Conservation (phyloP, 805 yeast species). For the Saccharomycopsis synnaedendra region DNA sequence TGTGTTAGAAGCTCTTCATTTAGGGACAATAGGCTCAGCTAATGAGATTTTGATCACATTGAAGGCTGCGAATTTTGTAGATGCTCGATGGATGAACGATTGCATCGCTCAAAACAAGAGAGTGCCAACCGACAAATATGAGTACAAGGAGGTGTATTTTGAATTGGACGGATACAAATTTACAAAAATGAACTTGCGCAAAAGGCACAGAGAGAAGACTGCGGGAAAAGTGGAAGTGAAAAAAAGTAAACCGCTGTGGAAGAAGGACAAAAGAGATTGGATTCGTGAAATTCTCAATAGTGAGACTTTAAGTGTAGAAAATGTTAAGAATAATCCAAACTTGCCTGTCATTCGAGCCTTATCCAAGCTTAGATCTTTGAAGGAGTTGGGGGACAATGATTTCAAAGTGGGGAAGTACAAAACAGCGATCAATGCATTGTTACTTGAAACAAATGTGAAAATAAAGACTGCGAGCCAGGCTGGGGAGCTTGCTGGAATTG, state of each 20-base stretch:
- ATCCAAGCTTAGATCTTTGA: slow-evolving; percentile 13
- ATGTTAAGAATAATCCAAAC: slow-evolving; percentile 9
- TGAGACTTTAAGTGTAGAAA: not conserved
- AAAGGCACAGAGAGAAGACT: too few relatives aligned
- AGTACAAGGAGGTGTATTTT: too few relatives aligned
- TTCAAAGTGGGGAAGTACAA: slow-evolving; percentile 32
- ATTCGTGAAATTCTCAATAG: slow-evolving; percentile 4
- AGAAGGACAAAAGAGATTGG: not conserved
- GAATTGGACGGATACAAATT: too few relatives aligned
- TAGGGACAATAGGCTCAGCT: too few relatives aligned
- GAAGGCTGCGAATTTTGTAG: too few relatives aligned
- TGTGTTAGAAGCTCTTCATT: too few relatives aligned
- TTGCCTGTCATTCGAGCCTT: slow-evolving; percentile 8
- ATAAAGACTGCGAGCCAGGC: slow-evolving; percentile 30
- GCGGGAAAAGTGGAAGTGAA: too few relatives aligned
- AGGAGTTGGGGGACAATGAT: slow-evolving; percentile 25
- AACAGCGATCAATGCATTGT: slow-evolving; percentile 30
- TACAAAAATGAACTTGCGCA: too few relatives aligned
- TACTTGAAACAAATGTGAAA: slow-evolving; percentile 20
- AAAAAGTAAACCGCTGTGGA: not conserved
- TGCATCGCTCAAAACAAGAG: too few relatives aligned
- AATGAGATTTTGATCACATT: too few relatives aligned
- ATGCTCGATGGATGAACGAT: too few relatives aligned
- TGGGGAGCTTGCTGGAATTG: slow-evolving; percentile 28
- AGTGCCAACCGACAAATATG: too few relatives aligned